These are phyloP conservation scores for Tausonia pullulans DNA, from an alignment of 1,284 basidiomycete genomes.

Conservation along the genomic window DNA sequence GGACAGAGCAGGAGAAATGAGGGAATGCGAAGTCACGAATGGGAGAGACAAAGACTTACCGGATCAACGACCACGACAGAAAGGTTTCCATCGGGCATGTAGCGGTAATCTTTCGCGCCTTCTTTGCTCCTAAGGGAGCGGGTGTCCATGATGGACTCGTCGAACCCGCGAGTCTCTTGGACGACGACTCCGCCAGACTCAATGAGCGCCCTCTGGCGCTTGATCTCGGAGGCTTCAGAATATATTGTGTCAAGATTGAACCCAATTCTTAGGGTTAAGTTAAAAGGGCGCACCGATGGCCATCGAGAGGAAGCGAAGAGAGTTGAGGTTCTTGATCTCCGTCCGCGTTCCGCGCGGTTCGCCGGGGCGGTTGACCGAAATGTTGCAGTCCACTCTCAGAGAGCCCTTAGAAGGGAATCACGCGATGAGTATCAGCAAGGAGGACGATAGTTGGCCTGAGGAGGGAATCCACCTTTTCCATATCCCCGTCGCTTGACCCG, in stretches of 20 bases:
- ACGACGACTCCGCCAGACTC: conserved; percentile 41
- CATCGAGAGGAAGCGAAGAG: conserved; percentile 69
- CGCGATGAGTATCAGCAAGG: neutral
- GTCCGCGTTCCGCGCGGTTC: conserved; percentile 69
- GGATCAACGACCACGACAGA: conserved; percentile 57
- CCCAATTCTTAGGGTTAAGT: neutral
- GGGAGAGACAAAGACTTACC: conserved; percentile 21
- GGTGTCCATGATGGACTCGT: conserved; percentile 71
- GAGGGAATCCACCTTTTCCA: conserved; percentile 65
- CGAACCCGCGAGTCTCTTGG: conserved; percentile 86
- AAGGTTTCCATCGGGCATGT: conserved; percentile 95
- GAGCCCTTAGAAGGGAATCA: conserved; percentile 54
- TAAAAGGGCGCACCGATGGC: conserved; percentile 59
- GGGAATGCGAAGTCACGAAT: neutral
- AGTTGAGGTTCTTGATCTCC: conserved; percentile 97
- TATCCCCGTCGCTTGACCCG: conserved; percentile 86
- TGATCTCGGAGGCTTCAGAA: conserved; percentile 50
- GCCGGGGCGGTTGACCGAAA: conserved; percentile 65
- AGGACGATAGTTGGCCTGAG: neutral
- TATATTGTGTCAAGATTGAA: neutral
- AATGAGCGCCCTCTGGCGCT: conserved; percentile 56
- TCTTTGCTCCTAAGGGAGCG: conserved; percentile 79
- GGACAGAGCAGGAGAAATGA: neutral
- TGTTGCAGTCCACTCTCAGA: conserved; percentile 88
- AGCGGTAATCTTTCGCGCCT: conserved; percentile 88